Percentiles rank a stretch among this genome's conserved stretches.
Conservation (phyloP, 495 filamentous ascomycete species). For the Penicillium atrosanguineum region DNA sequence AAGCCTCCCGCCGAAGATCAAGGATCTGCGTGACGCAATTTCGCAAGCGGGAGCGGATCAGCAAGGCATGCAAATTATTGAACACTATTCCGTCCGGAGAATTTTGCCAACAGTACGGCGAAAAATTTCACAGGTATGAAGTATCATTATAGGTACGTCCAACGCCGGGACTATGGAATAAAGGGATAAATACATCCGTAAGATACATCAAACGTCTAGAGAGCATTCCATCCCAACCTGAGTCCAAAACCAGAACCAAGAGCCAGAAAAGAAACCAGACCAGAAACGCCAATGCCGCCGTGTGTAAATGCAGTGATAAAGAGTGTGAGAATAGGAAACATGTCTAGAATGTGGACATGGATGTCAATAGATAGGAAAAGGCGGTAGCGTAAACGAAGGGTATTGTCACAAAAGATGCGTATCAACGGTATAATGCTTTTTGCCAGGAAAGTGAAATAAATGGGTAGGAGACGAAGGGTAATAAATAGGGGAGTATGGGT, state of each 20-base stretch:
- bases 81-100: not conserved
- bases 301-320: constrained; percentile 12
- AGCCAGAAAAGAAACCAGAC: not conserved
- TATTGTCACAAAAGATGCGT: constrained; percentile 23
- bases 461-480: not conserved
- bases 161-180: constrained; percentile 8
- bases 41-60: not conserved
- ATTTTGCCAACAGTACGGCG: not conserved
- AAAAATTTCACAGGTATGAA: not conserved
- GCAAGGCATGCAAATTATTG: not conserved
- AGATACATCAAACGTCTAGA: constrained; percentile 12
- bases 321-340: constrained; percentile 7
- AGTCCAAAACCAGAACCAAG: not conserved
- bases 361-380: not conserved
- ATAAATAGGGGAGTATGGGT: not conserved
- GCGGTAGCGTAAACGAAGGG: constrained; percentile 9
- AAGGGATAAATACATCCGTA: constrained; percentile 17
- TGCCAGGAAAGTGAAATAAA: constrained; percentile 10
- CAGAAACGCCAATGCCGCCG: constrained; percentile 15
- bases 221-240: constrained; percentile 1
- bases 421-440: constrained; percentile 23
- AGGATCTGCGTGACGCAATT: constrained; percentile 3
- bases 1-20: constrained; percentile 1
- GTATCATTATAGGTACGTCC: constrained; percentile 7
- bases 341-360: constrained; percentile 6